These are phyloP conservation scores for Podospora appendiculata DNA, from an alignment of 495 filamentous ascomycete species.

Conservation along the genomic window DNA sequence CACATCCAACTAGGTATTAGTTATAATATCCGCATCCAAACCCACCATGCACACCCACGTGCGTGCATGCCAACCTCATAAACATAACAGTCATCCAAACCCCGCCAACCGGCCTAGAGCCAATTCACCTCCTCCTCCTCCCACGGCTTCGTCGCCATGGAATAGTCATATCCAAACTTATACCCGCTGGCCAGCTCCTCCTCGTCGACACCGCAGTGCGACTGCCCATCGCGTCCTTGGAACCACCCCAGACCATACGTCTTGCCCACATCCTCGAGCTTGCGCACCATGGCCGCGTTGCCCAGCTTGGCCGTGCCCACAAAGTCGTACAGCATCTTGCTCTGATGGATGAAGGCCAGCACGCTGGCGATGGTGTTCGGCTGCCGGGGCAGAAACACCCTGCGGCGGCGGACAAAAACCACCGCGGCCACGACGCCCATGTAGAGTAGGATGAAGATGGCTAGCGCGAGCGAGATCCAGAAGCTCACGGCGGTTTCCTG, in stretches of 20 bases:
- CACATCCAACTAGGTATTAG: neutral
- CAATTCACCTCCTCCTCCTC: constrained; percentile 23
- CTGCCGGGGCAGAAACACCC: constrained; percentile 62
- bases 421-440: constrained; percentile 43
- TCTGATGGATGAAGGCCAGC: constrained; percentile 65
- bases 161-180: constrained; percentile 46
- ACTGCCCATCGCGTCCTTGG: constrained; percentile 52
- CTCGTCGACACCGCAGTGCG: constrained; percentile 64
- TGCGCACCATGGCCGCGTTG: constrained; percentile 46
- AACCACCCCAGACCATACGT: constrained; percentile 71
- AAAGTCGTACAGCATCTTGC: constrained; percentile 66
- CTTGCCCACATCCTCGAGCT: constrained; percentile 47
- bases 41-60: too few species aligned
- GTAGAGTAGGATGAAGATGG: constrained; percentile 50
- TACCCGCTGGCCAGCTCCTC: constrained; percentile 56
- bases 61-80: neutral
- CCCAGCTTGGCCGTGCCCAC: constrained; percentile 55
- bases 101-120: constrained; percentile 8
- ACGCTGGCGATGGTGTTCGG: constrained; percentile 66
- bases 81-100: neutral
- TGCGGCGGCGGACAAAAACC: constrained; percentile 48
- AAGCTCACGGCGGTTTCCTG: constrained; percentile 57
- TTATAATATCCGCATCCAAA: neutral
- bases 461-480: constrained; percentile 49
- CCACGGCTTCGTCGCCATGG: constrained; percentile 36